Evolutionary conservation across 2,329 filamentous ascomycete species (phyloP).

Genomic region (Orbilia blumenaviensis): DNA sequence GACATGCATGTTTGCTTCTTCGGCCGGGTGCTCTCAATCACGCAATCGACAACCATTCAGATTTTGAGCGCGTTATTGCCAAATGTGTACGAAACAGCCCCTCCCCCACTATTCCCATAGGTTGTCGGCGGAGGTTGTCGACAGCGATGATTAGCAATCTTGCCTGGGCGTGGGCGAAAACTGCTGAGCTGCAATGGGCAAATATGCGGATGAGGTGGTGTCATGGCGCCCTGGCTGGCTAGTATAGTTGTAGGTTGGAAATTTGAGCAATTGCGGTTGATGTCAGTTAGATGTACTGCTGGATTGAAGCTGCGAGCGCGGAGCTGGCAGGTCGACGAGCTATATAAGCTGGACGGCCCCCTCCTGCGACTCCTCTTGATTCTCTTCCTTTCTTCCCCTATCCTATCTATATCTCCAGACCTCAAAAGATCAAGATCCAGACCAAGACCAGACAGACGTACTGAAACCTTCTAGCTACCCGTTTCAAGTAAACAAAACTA

Average conservation of each 20-base stretch:
- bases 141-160: conserved; percentile 36
- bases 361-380: conserved; percentile 4
- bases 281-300: too few relatives aligned
- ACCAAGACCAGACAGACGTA: background rate
- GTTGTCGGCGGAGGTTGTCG: background rate
- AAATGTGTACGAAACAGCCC: conserved; percentile 10
- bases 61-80: conserved; percentile 37
- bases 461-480: background rate
- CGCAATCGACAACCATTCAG: conserved; percentile 31
- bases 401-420: background rate
- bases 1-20: conserved; percentile 48
- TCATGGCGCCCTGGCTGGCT: conserved; percentile 14
- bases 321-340: conserved; percentile 10
- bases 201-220: conserved; percentile 37
- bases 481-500: background rate
- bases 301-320: conserved; percentile 25
- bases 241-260: background rate
- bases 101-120: conserved; percentile 21
- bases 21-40: conserved; percentile 35
- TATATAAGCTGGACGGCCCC: conserved; percentile 27
- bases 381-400: conserved; percentile 51
- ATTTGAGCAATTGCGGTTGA: too few relatives aligned
- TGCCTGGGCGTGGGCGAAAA: conserved; percentile 12
- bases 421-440: background rate
- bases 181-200: conserved; percentile 36